Percentiles rank a stretch among this genome's conserved stretches.
phyloP scores from a whole-genome alignment of 495 filamentous ascomycete genomes.

The Hyaloscypha finlandica region DNA sequence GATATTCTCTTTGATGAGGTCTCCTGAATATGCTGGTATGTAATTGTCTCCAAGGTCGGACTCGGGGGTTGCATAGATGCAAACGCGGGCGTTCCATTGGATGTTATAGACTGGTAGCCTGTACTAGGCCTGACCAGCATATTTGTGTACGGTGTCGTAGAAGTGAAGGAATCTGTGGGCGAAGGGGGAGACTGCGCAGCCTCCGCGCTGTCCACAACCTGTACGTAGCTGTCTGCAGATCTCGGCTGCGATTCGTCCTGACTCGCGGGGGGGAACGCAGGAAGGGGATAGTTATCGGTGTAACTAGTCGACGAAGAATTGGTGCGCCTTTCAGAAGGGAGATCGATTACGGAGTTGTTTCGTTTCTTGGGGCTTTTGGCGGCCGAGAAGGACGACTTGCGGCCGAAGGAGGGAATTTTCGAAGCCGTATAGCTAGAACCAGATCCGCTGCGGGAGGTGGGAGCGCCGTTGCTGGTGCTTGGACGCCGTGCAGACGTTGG shows the following conservation, averaged over 20 bases:
- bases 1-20: constrained; percentile 90
- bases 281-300: neutral
- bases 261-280: neutral
- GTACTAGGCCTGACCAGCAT: constrained; percentile 30
- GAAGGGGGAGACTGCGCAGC: constrained; percentile 12
- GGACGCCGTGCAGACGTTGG: constrained; percentile 19
- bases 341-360: constrained; percentile 16
- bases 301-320: constrained; percentile 1
- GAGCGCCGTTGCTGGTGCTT: constrained; percentile 28
- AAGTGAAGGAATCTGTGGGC: constrained; percentile 21
- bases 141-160: constrained; percentile 27
- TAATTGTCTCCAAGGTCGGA: constrained; percentile 49
- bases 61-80: constrained; percentile 51
- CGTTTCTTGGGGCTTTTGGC: constrained; percentile 22
- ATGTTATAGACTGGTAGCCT: constrained; percentile 22
- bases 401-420: constrained; percentile 9
- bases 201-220: constrained; percentile 14
- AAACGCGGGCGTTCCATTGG: constrained; percentile 19
- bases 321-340: constrained; percentile 18
- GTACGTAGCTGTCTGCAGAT: constrained; percentile 18
- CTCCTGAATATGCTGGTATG: constrained; percentile 85
- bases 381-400: constrained; percentile 26
- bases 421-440: constrained; percentile 1
- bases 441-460: constrained; percentile 14
- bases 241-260: constrained; percentile 10